These are phyloP conservation scores for Omphalotus olearius DNA, from an alignment of 1,284 basidiomycete genomes.

Conservation along the genomic window DNA sequence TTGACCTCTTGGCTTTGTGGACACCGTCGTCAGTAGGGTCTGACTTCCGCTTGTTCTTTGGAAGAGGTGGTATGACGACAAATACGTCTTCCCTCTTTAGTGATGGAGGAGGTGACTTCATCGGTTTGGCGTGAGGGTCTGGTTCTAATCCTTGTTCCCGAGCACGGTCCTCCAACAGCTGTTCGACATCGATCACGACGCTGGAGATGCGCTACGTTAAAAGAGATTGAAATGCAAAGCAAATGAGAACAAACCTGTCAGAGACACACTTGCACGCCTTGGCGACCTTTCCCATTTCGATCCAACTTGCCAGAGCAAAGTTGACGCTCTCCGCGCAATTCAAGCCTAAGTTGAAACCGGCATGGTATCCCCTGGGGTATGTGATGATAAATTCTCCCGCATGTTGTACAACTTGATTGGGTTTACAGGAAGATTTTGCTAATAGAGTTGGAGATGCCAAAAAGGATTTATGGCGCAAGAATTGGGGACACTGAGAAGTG, in stretches of 20 bases:
- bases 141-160: slow-evolving; percentile 38
- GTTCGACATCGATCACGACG: slow-evolving; percentile 89
- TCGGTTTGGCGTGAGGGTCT: slow-evolving; percentile 8
- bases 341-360: slow-evolving; percentile 95
- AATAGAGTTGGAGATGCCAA: slow-evolving; percentile 87
- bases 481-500: slow-evolving; percentile 83
- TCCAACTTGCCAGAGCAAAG: slow-evolving; percentile 94
- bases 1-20: slow-evolving; percentile 33
- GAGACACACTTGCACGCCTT: slow-evolving; percentile 80
- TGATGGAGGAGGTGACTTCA: slow-evolving; percentile 15
- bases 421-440: slow-evolving; percentile 75
- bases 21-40: slow-evolving; percentile 27
- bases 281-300: slow-evolving; percentile 82
- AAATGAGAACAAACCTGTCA: slow-evolving; percentile 58
- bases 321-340: slow-evolving; percentile 99
- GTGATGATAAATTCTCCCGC: slow-evolving; percentile 95
- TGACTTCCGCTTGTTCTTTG: slow-evolving; percentile 29
- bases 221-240: slow-evolving; percentile 9
- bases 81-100: slow-evolving; percentile 16
- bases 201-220: slow-evolving; percentile 35
- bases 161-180: slow-evolving; percentile 53
- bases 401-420: slow-evolving; percentile 88
- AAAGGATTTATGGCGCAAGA: slow-evolving; percentile 96
- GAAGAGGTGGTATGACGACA: slow-evolving; percentile 13
- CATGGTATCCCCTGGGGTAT: slow-evolving; percentile 92